Percentiles rank a stretch among this genome's conserved stretches.
Evolutionary conservation across 305 asterid species (phyloP).

Genomic region (Ajuga reptans): DNA sequence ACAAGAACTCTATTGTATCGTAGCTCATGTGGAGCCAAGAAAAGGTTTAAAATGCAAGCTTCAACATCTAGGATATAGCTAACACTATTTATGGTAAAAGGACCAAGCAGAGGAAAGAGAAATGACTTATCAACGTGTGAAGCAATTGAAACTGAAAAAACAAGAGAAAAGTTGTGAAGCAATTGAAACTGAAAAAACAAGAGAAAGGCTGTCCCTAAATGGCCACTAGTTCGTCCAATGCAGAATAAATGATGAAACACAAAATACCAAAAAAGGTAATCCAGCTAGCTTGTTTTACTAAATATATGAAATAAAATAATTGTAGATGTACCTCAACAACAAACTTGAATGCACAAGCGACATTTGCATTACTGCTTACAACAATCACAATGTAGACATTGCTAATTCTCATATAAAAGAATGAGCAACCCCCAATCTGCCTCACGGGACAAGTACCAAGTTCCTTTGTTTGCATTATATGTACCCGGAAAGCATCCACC

Average conservation of each 20-base stretch:
- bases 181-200: conserved; percentile 11
- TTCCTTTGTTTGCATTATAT: conserved; percentile 98
- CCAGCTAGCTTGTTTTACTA: conserved; percentile 5
- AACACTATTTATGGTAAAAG: not conserved
- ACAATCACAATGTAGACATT: conserved; percentile 97
- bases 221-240: conserved; percentile 6
- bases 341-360: conserved; percentile 93
- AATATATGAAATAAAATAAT: conserved; percentile 11
- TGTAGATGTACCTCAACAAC: conserved; percentile 77
- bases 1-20: not conserved
- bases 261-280: conserved; percentile 3
- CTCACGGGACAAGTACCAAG: conserved; percentile 98
- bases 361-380: conserved; percentile 98
- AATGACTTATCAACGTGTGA: conserved; percentile 1
- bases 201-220: not conserved
- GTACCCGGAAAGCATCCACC: conserved; percentile 97
- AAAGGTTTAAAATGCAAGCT: conserved; percentile 10
- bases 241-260: not conserved
- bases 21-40: conserved; percentile 11
- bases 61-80: not conserved
- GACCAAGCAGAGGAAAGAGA: conserved; percentile 1
- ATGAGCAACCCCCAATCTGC: conserved; percentile 98
- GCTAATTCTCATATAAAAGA: conserved; percentile 97
- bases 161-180: not conserved
- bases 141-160: conserved; percentile 12